Base-by-base conservation (phyloP, 179 eudicot species). In the Silene noctiflora region DNA sequence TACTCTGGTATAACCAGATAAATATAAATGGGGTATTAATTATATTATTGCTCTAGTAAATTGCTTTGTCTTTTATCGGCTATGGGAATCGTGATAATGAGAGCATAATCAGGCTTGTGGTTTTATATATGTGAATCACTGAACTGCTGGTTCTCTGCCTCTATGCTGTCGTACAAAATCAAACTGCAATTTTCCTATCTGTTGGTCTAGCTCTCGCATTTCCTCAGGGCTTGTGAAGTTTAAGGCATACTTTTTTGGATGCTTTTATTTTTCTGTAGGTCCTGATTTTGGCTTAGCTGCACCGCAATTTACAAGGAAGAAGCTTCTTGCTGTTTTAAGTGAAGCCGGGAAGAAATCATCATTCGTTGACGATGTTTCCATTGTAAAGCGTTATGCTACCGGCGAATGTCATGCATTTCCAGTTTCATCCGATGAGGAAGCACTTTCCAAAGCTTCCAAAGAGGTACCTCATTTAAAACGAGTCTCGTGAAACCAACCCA, bases 231-330 rank as follows among this genome's bases (percentile, higher is more conserved):
- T 27, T 27, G 1, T 27, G 29, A 27, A 27, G 29, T 58, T 58
- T 55, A 19, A 59, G 29, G 35, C 44, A 27, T 35, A 39, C 46
- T 39, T 39, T 39, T 7, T 39, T 39, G 0, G 2, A 7, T 39
- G 46, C 46, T 39, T 39, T 33, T 35, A 72, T 27, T 63, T 31
- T 81, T 76, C 48, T 74, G 64, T 77, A 94, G 98, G 99, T 25
- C 99, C 99, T 44, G 88, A 89, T 69, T 95, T 89, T 85, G 97
- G 97, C 76, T 78, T 86, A 75, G 90, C 87, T 74, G 90, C 96
- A 60, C 86, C 85, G 46, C 87, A 91, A 75, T 86, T 89, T 61
- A 77, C 74, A 46, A 78, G 93, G 81, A 91, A 85, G 84, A 95
- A 95, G 83, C 96, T 95, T 71, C 85, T 86, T 76, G 58, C 89